A percentile compares a stretch with the other conserved stretches of the same genome.
Evolutionary conservation across 2,329 filamentous ascomycete genomes (phyloP).

Genomic region (Aspergillus puulaauensis): DNA sequence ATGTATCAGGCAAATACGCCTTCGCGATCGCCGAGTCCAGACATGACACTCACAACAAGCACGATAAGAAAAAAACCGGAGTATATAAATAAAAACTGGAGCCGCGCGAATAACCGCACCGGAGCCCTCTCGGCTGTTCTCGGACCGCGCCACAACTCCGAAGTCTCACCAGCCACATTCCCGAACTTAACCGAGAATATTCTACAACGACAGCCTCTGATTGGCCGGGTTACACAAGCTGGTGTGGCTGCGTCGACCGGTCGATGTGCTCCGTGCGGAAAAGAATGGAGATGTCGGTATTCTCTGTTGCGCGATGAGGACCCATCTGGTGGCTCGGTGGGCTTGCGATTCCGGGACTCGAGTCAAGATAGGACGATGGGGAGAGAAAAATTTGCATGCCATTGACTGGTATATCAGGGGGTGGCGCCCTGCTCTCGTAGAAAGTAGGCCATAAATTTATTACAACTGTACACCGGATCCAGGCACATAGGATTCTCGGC

Average conservation of each 20-base stretch:
- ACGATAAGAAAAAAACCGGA: background rate
- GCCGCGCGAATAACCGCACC: constrained; percentile 7
- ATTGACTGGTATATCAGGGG: background rate
- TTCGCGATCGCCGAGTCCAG: too few relatives aligned
- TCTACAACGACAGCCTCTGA: background rate
- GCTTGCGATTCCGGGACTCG: background rate
- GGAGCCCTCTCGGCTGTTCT: background rate
- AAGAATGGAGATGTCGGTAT: constrained; percentile 11
- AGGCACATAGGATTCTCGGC: background rate
- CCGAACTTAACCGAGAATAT: constrained; percentile 1
- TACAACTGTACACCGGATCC: background rate
- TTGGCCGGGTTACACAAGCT: background rate
- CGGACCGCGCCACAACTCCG: constrained; percentile 3
- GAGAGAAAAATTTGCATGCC: background rate
- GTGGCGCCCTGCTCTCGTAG: background rate
- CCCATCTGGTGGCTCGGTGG: background rate
- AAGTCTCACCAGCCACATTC: background rate
- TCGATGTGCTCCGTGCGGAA: constrained; percentile 14
- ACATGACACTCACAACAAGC: too few relatives aligned
- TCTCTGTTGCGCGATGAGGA: background rate
- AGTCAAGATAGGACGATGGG: background rate
- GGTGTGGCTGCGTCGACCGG: constrained; percentile 1
- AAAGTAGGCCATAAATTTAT: background rate
- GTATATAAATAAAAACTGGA: constrained; percentile 2
- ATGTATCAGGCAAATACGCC: too few relatives aligned